Percentiles rank a stretch among this genome's conserved stretches.
Conservation (phyloP, 2,329 filamentous ascomycete genomes). For the Colletotrichum phormii region DNA sequence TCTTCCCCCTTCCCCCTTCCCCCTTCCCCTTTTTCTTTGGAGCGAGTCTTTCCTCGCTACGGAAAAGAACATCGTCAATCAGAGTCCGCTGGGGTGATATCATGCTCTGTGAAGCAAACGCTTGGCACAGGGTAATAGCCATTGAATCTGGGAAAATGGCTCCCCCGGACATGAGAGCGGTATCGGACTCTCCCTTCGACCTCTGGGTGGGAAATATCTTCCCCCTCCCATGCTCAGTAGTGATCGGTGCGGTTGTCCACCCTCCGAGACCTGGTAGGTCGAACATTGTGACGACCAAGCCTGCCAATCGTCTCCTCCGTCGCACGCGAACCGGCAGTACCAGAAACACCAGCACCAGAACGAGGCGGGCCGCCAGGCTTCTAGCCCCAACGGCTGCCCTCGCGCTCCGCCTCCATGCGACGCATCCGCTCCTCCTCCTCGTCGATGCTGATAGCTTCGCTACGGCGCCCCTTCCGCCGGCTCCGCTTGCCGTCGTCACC, state of each 20-base stretch:
- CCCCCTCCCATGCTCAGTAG: not conserved
- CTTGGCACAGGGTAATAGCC: no score
- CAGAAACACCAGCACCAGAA: no score
- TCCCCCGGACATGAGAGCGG: no score
- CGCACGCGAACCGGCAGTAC: not conserved
- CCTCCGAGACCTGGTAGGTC: not conserved
- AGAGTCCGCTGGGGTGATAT: no score
- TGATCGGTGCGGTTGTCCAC: conserved; percentile 9
- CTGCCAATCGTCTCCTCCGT: not conserved
- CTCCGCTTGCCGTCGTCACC: conserved; percentile 47
- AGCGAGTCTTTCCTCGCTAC: not conserved
- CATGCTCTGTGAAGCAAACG: no score
- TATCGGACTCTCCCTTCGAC: not conserved
- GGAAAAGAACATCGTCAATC: not conserved
- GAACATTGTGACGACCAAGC: conserved; percentile 10
- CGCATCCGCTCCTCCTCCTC: conserved; percentile 66
- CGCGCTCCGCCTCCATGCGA: conserved; percentile 69
- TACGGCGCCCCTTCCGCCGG: conserved; percentile 61
- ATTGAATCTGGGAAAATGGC: no score
- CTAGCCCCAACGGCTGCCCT: conserved; percentile 62
- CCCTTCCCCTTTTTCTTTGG: not conserved
- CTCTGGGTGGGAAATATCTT: no score
- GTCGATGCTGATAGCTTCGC: conserved; percentile 59
- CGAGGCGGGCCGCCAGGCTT: not conserved
- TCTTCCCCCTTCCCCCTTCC: not conserved